These are phyloP conservation scores for Phytophthora quininea DNA, from an alignment of 352 stramenopile genomes.

Conservation along the genomic window DNA sequence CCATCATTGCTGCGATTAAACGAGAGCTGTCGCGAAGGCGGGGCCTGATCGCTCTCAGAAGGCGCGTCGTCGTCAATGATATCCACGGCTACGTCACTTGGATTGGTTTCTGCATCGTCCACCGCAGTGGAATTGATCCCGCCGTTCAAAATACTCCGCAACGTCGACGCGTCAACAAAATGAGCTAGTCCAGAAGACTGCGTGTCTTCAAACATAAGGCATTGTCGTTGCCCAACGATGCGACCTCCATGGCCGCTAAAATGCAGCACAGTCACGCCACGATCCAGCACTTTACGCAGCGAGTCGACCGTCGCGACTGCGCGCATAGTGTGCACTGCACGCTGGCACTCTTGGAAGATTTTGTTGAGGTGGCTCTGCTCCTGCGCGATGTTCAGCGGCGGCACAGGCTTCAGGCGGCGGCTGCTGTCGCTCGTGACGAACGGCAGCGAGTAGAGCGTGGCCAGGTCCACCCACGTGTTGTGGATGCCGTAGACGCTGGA, in stretches of 20 bases:
- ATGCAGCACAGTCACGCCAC: slow-evolving; percentile 75
- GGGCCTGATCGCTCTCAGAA: slow-evolving; percentile 8
- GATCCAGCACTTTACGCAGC: slow-evolving; percentile 78
- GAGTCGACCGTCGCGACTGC: slow-evolving; percentile 73
- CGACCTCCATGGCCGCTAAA: slow-evolving; percentile 80
- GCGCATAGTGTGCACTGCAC: slow-evolving; percentile 78
- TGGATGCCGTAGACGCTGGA: slow-evolving; percentile 80
- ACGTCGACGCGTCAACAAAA: slow-evolving; percentile 64
- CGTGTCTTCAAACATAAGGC: slow-evolving; percentile 81
- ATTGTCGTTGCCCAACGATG: slow-evolving; percentile 68
- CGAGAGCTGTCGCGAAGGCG: slow-evolving; percentile 13
- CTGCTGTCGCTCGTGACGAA: slow-evolving; percentile 60
- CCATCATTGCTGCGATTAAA: slow-evolving; percentile 36
- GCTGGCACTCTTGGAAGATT: slow-evolving; percentile 80
- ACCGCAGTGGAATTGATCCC: slow-evolving; percentile 19
- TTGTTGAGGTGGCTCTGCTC: slow-evolving; percentile 74
- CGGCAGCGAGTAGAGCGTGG: slow-evolving; percentile 73
- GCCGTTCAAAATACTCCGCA: slow-evolving; percentile 61
- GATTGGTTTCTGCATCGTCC: slow-evolving; percentile 21
- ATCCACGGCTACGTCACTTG: slow-evolving; percentile 17
- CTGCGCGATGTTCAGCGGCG: slow-evolving; percentile 68
- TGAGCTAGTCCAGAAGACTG: slow-evolving; percentile 69
- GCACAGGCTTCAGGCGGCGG: slow-evolving; percentile 62
- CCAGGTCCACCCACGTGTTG: slow-evolving; percentile 84
- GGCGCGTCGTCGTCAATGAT: slow-evolving; percentile 13